These are phyloP conservation scores for Umbelopsis sp. DNA, from an alignment of 192 early-diverging fungal genomes.

Conservation along the genomic window DNA sequence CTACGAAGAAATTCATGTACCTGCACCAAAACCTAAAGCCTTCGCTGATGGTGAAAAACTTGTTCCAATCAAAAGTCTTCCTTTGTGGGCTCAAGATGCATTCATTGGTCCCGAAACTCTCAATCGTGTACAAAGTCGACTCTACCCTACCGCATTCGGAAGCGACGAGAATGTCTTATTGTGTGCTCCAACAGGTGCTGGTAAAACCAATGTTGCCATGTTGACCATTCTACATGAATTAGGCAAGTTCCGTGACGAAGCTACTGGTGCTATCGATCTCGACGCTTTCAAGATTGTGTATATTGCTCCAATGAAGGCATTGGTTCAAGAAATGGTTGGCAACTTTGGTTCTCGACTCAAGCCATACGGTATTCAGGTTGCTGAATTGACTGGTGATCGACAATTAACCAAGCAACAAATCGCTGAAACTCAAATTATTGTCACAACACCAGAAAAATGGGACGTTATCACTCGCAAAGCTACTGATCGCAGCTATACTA, in stretches of 20 bases:
- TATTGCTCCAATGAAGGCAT: conserved; percentile 97
- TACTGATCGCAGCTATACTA: conserved; percentile 47
- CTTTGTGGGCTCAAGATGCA: conserved; percentile 79
- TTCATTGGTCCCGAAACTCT: conserved; percentile 73
- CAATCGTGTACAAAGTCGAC: conserved; percentile 95
- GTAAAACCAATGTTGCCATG: conserved; percentile 98
- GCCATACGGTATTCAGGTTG: conserved; percentile 84
- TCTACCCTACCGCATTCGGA: conserved; percentile 90
- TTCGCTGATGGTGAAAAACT: conserved; percentile 64
- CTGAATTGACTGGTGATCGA: conserved; percentile 98
- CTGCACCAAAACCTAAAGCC: conserved; percentile 76
- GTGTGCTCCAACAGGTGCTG: conserved; percentile 97
- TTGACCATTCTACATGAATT: conserved; percentile 87
- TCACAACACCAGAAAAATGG: conserved; percentile 99
- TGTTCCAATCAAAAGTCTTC: conserved; percentile 67
- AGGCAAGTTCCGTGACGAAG: conserved; percentile 68
- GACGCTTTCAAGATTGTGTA: conserved; percentile 98
- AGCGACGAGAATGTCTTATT: conserved; percentile 99
- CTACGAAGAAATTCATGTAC: conserved; percentile 95
- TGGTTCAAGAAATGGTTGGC: conserved; percentile 92
- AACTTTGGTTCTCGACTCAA: conserved; percentile 86
- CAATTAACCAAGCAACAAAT: conserved; percentile 97
- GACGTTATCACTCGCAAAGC: conserved; percentile 98
- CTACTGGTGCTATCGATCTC: conserved; percentile 62
- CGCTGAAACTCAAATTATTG: conserved; percentile 92